A percentile compares a stretch with the other conserved stretches of the same genome.
These are phyloP conservation scores for Mortierella sp. DNA, from an alignment of 371 early-diverging fungal species.

Conservation along the genomic window DNA sequence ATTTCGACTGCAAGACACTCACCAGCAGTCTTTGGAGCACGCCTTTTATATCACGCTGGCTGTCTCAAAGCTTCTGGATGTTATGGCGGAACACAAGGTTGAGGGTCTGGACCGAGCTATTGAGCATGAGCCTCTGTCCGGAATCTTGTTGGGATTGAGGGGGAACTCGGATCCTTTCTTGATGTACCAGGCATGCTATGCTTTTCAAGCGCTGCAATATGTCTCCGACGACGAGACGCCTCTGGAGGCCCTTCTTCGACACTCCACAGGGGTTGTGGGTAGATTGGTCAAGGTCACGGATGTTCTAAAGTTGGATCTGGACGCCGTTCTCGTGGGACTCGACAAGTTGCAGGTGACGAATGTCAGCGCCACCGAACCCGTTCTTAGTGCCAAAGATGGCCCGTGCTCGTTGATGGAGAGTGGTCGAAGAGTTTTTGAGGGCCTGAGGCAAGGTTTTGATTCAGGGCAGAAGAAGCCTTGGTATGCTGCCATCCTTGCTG, in stretches of 20 bases:
- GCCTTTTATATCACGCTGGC: not conserved
- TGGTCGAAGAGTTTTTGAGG: not conserved
- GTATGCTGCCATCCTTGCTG: not conserved
- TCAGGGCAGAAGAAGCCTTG: not conserved
- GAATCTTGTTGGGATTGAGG: not conserved
- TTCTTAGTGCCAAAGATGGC: not conserved
- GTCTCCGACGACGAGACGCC: not conserved
- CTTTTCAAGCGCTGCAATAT: constrained; percentile 13
- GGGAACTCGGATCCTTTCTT: constrained; percentile 2
- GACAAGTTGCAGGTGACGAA: not conserved
- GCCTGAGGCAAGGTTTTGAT: not conserved
- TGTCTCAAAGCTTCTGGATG: not conserved
- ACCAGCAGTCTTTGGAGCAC: not conserved
- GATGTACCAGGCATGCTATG: constrained; percentile 11
- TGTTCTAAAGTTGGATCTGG: not conserved
- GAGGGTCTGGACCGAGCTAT: not conserved
- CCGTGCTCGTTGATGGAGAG: not conserved
- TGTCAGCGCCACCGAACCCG: not conserved
- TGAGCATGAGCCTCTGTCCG: constrained; percentile 1
- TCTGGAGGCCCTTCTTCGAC: not conserved
- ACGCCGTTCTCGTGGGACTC: not conserved
- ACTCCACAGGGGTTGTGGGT: not conserved
- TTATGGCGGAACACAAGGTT: constrained; percentile 11
- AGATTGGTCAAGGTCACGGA: not conserved
- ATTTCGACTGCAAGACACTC: not conserved